These are phyloP conservation scores for Gloeopeniophorella convolvens DNA, from an alignment of 768 basidiomycete genomes.

Conservation along the genomic window DNA sequence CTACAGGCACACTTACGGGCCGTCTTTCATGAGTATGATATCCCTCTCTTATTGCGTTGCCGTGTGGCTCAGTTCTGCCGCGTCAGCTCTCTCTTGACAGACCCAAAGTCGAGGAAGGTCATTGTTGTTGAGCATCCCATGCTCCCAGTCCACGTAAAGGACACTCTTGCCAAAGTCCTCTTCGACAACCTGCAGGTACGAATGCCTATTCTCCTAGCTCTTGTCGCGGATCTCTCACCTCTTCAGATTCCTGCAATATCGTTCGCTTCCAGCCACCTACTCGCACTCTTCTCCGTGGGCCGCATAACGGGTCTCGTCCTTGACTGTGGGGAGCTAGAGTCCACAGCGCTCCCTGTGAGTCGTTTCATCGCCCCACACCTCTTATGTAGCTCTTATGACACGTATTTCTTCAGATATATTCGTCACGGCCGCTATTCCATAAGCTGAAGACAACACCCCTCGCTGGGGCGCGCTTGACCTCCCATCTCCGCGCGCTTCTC, in stretches of 20 bases:
- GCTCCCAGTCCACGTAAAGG: conserved; percentile 81
- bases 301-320: conserved; percentile 90
- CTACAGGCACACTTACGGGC: conserved; percentile 64
- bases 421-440: conserved; percentile 80
- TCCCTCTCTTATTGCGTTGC: neutral
- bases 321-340: conserved; percentile 90
- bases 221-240: neutral
- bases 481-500: conserved; percentile 75
- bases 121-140: conserved; percentile 89
- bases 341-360: conserved; percentile 79
- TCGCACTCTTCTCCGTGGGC: conserved; percentile 80
- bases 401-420: conserved; percentile 62
- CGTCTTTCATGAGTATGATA: conserved; percentile 78
- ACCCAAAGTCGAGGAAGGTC: conserved; percentile 92
- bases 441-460: conserved; percentile 79
- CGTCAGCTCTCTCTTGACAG: conserved; percentile 80
- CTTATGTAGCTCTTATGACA: conserved; percentile 7
- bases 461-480: conserved; percentile 76
- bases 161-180: conserved; percentile 74
- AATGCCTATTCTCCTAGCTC: neutral
- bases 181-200: conserved; percentile 86
- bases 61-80: conserved; percentile 20
- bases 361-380: neutral
- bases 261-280: conserved; percentile 83
- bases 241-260: conserved; percentile 86